A percentile compares a stretch with the other conserved stretches of the same genome.
Conservation (phyloP, 768 basidiomycete species). For the Atractiella rhizophila region DNA sequence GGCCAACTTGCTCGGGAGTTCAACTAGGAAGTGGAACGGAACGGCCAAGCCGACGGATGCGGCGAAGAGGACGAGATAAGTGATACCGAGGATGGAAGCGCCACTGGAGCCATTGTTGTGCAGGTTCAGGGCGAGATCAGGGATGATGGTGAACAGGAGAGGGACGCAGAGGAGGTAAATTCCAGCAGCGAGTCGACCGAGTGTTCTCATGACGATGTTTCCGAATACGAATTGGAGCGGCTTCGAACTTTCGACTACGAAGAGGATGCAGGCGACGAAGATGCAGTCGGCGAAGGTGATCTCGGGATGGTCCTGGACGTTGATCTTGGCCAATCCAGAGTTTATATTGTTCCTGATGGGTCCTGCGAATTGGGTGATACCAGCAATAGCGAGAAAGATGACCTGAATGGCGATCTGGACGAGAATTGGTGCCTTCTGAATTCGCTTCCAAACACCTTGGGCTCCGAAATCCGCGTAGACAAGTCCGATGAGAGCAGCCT, state of each 20-base stretch:
- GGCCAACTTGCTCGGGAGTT: conserved; percentile 17
- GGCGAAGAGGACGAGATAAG: conserved; percentile 16
- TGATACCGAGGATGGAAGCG: conserved; percentile 14
- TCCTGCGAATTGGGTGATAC: conserved; percentile 17
- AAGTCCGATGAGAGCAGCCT: conserved; percentile 17
- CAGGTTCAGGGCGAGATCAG: conserved; percentile 14
- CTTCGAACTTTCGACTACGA: conserved; percentile 16
- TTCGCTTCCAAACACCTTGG: conserved; percentile 17
- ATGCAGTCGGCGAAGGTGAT: conserved; percentile 17
- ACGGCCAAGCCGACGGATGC: conserved; percentile 14
- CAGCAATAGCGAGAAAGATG: conserved; percentile 14
- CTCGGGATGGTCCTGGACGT: conserved; percentile 16
- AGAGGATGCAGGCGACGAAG: conserved; percentile 14
- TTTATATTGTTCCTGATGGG: conserved; percentile 18
- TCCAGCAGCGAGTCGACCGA: conserved; percentile 18
- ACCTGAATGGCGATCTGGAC: conserved; percentile 15
- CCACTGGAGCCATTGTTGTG: conserved; percentile 11
- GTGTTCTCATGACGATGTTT: conserved; percentile 18
- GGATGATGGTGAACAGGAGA: conserved; percentile 17
- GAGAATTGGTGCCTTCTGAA: conserved; percentile 16
- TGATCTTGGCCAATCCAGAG: conserved; percentile 14
- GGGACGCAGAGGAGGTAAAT: conserved; percentile 17
- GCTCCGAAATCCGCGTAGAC: conserved; percentile 17
- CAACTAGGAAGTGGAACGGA: conserved; percentile 19
- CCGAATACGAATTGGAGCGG: conserved; percentile 16